These are phyloP conservation scores for Serpula lacrymans DNA, from an alignment of 768 basidiomycete genomes.

Conservation along the genomic window DNA sequence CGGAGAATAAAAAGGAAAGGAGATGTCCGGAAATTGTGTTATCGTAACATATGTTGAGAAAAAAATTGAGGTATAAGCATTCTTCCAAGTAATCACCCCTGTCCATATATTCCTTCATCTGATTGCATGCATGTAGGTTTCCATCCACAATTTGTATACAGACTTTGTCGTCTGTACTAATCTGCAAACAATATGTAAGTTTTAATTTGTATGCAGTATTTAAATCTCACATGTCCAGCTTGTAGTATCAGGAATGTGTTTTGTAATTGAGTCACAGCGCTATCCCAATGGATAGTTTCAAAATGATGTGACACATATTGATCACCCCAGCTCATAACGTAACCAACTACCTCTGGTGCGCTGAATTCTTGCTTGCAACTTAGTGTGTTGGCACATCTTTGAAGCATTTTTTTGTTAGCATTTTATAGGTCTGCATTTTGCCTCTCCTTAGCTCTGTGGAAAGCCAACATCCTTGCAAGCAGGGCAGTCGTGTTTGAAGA, in stretches of 20 bases:
- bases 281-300: not conserved
- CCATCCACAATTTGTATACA: too few species aligned
- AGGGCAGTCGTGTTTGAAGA: constrained; percentile 30
- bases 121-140: not conserved
- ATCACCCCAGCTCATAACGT: constrained; percentile 5
- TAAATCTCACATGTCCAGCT: too few species aligned
- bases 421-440: too few species aligned
- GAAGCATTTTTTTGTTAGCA: constrained; percentile 18
- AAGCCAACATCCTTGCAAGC: constrained; percentile 23
- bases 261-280: not conserved
- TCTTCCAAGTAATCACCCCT: not conserved
- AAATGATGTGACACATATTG: constrained; percentile 4
- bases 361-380: constrained; percentile 5
- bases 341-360: constrained; percentile 1
- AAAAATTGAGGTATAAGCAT: constrained; percentile 1
- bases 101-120: not conserved
- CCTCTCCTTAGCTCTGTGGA: too few species aligned
- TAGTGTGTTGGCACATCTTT: constrained; percentile 26
- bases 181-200: too few species aligned
- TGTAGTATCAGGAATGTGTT: not conserved
- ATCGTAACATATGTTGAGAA: constrained; percentile 2
- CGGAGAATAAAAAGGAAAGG: too few species aligned
- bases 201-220: too few species aligned
- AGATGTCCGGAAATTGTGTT: too few species aligned
- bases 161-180: too few species aligned